phyloP scores from a whole-genome alignment of 1,284 basidiomycete species.

The Trichosporon asahii region DNA sequence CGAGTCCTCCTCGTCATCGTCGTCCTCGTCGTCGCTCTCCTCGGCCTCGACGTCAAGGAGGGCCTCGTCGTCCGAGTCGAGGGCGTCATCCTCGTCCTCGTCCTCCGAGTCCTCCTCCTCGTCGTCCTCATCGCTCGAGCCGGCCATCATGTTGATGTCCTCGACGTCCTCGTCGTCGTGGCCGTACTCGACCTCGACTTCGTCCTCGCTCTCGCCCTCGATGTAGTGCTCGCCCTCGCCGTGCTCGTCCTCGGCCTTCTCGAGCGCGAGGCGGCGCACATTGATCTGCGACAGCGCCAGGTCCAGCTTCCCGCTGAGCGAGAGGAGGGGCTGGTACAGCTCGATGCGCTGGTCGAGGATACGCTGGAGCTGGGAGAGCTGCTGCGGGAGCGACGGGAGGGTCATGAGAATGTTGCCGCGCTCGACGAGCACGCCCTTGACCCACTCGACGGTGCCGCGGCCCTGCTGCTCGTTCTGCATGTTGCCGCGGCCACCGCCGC shows the following conservation, averaged over 20 bases:
- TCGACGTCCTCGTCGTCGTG: constrained; percentile 63
- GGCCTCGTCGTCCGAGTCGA: constrained; percentile 61
- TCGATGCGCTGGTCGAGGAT: constrained; percentile 75
- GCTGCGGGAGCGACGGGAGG: constrained; percentile 50
- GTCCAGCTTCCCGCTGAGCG: constrained; percentile 84
- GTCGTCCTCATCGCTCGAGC: constrained; percentile 53
- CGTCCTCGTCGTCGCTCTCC: constrained; percentile 57
- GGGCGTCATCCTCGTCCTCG: constrained; percentile 49
- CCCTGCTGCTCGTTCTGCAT: constrained; percentile 82
- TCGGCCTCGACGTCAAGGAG: constrained; percentile 60
- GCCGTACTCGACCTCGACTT: constrained; percentile 63
- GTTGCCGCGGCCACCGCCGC: constrained; percentile 64
- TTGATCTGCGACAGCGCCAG: constrained; percentile 92
- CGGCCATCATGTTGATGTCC: constrained; percentile 59
- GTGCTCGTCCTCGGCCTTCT: constrained; percentile 33
- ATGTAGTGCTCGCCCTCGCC: constrained; percentile 51
- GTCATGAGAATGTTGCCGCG: constrained; percentile 95
- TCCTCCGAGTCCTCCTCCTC: constrained; percentile 34
- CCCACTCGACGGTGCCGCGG: constrained; percentile 80
- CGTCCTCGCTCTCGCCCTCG: constrained; percentile 51
- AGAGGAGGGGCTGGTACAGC: constrained; percentile 78
- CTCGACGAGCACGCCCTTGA: constrained; percentile 77
- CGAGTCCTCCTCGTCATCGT: constrained; percentile 61
- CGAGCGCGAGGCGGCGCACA: constrained; percentile 56
- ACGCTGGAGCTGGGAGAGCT: constrained; percentile 77